Evolutionary conservation across 495 filamentous ascomycete genomes (phyloP).

Genomic region (Xanthoparmelia taractica): DNA sequence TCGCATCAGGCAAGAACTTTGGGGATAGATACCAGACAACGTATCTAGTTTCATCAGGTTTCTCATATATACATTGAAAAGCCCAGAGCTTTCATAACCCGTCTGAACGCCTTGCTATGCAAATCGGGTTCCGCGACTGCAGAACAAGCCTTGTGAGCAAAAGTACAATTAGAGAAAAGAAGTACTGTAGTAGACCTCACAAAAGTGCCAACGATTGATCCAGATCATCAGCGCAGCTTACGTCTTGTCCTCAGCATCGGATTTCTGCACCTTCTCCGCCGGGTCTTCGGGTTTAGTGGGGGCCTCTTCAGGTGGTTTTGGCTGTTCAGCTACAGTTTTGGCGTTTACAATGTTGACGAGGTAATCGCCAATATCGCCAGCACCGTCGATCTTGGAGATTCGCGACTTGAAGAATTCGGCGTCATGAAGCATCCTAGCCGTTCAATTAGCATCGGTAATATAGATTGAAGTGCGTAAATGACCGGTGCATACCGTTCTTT

Average conservation of each 20-base stretch:
- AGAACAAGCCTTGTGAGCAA: not conserved
- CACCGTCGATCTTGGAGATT: conserved; percentile 73
- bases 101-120: conserved; percentile 15
- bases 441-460: not conserved
- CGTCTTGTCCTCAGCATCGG: not conserved
- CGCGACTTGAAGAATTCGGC: conserved; percentile 65
- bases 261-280: not conserved
- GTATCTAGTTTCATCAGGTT: not conserved
- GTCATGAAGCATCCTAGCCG: conserved; percentile 67
- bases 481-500: conserved; percentile 57
- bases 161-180: conserved; percentile 1
- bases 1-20: not conserved
- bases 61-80: not conserved
- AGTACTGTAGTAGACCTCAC: not conserved
- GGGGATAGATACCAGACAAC: not conserved
- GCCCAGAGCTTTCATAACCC: not conserved
- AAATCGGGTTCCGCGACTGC: not conserved
- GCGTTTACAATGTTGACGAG: conserved; percentile 59
- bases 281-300: not conserved
- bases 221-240: not conserved
- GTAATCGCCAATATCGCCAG: conserved; percentile 59
- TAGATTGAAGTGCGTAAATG: conserved; percentile 21
- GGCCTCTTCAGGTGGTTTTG: not conserved
- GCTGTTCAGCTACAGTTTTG: conserved; percentile 36
- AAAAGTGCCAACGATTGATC: not conserved